Conservation (phyloP, 2,329 filamentous ascomycete genomes). For the Periconia sp. region DNA sequence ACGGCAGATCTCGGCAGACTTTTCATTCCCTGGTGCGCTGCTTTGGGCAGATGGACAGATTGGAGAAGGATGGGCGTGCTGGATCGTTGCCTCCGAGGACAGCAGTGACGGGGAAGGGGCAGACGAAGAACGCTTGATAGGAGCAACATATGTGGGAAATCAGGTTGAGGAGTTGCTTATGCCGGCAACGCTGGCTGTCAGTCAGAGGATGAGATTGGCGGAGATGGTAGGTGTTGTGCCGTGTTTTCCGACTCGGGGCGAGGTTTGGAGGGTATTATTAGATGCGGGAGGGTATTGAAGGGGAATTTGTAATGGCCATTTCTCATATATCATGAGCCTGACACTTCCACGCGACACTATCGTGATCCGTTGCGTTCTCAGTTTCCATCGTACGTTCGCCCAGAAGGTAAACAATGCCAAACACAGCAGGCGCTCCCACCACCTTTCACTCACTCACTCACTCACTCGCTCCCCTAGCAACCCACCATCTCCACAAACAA, state of each 20-base stretch:
- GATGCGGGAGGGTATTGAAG: constrained; percentile 13
- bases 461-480: too few relatives aligned
- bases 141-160: constrained; percentile 7
- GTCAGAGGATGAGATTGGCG: constrained; percentile 4
- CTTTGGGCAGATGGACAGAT: constrained; percentile 5
- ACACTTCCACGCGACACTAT: too few relatives aligned
- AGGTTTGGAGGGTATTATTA: constrained; percentile 9
- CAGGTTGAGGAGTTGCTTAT: constrained; percentile 10
- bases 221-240: constrained; percentile 15
- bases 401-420: too few relatives aligned
- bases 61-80: constrained; percentile 11
- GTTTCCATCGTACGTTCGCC: too few relatives aligned
- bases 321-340: too few relatives aligned
- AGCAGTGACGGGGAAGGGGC: too few relatives aligned
- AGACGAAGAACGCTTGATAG: constrained; percentile 9
- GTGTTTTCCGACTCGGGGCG: constrained; percentile 10
- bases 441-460: too few relatives aligned
- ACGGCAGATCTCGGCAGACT: constrained; percentile 1
- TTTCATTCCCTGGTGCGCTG: constrained; percentile 1
- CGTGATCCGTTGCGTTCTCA: too few relatives aligned
- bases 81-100: constrained; percentile 13
- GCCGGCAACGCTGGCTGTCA: constrained; percentile 6
- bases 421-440: too few relatives aligned
- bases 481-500: too few relatives aligned
- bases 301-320: too few relatives aligned